Evolutionary conservation across 2,329 filamentous ascomycete genomes (phyloP).

Genomic region (Sarocladiaceae sp.): DNA sequence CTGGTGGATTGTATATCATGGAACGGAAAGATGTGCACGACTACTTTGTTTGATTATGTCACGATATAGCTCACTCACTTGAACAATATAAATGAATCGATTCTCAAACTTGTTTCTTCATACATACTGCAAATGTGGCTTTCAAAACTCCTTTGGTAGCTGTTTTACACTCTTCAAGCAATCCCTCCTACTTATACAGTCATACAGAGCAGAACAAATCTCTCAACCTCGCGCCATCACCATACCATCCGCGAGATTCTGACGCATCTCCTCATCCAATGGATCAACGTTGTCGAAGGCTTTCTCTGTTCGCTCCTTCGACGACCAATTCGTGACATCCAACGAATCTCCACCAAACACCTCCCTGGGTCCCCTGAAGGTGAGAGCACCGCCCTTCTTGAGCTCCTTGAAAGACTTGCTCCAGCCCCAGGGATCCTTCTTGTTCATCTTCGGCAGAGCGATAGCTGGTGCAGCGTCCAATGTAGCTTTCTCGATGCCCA

Average conservation of each 20-base stretch:
- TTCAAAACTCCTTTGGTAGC: too few species aligned
- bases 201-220: not conserved
- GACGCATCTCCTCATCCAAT: not conserved
- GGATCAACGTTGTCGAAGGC: not conserved
- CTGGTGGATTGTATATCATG: too few species aligned
- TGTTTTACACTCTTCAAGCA: too few species aligned
- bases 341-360: slow-evolving; percentile 1
- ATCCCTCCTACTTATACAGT: too few species aligned
- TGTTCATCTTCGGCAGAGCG: slow-evolving; percentile 11
- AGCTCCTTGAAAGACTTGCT: not conserved
- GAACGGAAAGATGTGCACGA: not conserved
- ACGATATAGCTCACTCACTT: not conserved
- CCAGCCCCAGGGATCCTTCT: slow-evolving; percentile 6
- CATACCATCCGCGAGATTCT: slow-evolving; percentile 6
- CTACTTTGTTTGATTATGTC: not conserved
- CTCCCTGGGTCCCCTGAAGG: too few species aligned
- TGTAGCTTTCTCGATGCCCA: not conserved
- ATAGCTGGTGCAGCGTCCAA: not conserved
- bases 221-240: not conserved
- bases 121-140: too few species aligned
- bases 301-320: not conserved
- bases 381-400: not conserved
- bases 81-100: not conserved
- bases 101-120: not conserved
- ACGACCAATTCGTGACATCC: slow-evolving; percentile 1